Evolutionary conservation across 352 stramenopile genomes (phyloP).

Genomic region (Phytopythium cucurbitacearum): DNA sequence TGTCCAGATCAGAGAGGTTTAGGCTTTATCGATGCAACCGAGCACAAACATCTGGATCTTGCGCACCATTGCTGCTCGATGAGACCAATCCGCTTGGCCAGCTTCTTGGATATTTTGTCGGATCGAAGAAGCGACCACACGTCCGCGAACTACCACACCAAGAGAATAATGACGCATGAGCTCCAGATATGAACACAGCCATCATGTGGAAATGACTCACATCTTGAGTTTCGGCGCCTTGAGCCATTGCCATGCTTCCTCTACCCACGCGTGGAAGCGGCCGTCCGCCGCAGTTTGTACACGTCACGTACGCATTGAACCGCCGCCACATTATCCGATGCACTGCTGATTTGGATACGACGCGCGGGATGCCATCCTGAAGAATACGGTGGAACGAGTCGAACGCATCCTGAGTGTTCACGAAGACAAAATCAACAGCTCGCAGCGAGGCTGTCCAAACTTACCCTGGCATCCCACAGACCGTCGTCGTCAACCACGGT

Average conservation of each 20-base stretch:
- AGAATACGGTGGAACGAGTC: neutral
- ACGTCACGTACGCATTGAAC: constrained; percentile 66
- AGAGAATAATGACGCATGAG: neutral
- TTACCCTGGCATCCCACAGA: constrained; percentile 59
- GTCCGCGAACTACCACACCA: constrained; percentile 40
- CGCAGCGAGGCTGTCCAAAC: neutral
- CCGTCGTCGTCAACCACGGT: constrained; percentile 71
- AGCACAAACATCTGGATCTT: too few relatives aligned
- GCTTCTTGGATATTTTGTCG: constrained; percentile 48
- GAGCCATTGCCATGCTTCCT: neutral
- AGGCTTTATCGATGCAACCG: neutral
- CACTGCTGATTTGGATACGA: constrained; percentile 42
- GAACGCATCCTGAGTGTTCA: neutral
- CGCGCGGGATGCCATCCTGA: constrained; percentile 56
- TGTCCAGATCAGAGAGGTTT: constrained; percentile 4
- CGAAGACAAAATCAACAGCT: neutral
- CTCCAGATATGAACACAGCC: neutral
- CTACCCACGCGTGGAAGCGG: constrained; percentile 22
- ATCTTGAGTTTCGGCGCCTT: constrained; percentile 8
- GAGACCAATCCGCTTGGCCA: constrained; percentile 24
- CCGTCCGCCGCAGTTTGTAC: constrained; percentile 61
- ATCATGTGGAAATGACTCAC: constrained; percentile 5
- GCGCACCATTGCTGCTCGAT: constrained; percentile 52
- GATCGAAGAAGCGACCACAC: constrained; percentile 50
- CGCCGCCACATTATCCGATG: constrained; percentile 57